Evolutionary conservation across 768 basidiomycete genomes (phyloP).

Genomic region (Macrolepiota fuliginosa): DNA sequence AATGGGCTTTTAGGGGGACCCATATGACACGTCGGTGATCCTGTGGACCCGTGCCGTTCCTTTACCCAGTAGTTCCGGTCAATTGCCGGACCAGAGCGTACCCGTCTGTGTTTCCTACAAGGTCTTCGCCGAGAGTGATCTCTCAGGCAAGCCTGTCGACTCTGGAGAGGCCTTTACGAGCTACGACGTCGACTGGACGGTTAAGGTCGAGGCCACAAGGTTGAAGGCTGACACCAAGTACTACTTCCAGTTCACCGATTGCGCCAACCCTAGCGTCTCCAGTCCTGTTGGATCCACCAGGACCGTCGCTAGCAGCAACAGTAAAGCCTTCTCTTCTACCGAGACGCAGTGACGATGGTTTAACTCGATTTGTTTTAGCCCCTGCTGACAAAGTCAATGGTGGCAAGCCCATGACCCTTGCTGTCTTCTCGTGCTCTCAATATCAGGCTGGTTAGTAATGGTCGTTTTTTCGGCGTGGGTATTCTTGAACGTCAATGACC

Average conservation of each 20-base stretch:
- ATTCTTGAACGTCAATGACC: not conserved
- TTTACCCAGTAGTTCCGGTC: conserved; percentile 21
- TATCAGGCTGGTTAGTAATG: conserved; percentile 39
- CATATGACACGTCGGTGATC: conserved; percentile 49
- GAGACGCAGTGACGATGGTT: not conserved
- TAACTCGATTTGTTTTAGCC: conserved; percentile 25
- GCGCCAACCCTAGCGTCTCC: conserved; percentile 38
- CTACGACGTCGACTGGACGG: conserved; percentile 57
- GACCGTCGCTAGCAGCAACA: conserved; percentile 44
- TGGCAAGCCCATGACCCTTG: conserved; percentile 45
- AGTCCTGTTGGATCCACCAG: conserved; percentile 49
- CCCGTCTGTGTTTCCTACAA: conserved; percentile 51
- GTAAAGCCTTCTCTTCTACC: conserved; percentile 25
- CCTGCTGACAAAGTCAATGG: conserved; percentile 44
- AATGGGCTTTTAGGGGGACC: conserved; percentile 41
- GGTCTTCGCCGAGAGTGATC: conserved; percentile 32
- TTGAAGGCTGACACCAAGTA: conserved; percentile 51
- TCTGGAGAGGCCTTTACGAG: conserved; percentile 51
- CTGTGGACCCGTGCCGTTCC: conserved; percentile 57
- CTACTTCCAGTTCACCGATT: conserved; percentile 54
- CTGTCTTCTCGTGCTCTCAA: conserved; percentile 57
- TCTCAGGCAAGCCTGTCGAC: conserved; percentile 35
- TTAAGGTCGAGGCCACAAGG: conserved; percentile 54
- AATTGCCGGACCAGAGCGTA: conserved; percentile 44
- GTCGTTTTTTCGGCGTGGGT: not conserved